Base-by-base conservation (phyloP, 2,329 filamentous ascomycete species). In the Colletotrichum truncatum region DNA sequence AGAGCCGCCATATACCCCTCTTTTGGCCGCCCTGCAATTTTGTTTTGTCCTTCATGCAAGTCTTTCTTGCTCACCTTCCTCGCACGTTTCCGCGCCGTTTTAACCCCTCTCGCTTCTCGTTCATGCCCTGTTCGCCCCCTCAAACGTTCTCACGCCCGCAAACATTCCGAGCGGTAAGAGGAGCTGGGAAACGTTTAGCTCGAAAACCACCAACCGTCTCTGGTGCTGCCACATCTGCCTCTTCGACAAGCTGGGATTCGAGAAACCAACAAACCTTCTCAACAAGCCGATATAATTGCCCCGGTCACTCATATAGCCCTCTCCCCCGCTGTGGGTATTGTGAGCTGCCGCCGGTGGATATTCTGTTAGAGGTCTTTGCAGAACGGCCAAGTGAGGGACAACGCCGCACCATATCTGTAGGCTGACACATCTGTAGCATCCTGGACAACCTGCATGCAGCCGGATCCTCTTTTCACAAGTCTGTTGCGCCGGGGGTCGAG, bases 1-100 rank as follows among this genome's bases (percentile, higher is more conserved):
- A 46, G 30, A 51, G 59, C 58, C 41, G 43, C 63, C 25, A 58
- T 66, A 66, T 66, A 66, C 63, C 63, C 63, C 52, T 59, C 46
- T 46, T 25, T 25, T 26, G n/a, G n/a, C 12, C 36, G 16, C 30
- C 25, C 49, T 11, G 30, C 25, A 26, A 16, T 43, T 58, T 52
- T 38, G 45, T 36, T 64, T 52, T 30, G 52, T 45, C 46, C 18
- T 51, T 30, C 56, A 55, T 53, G 41, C 57, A 16, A 34, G 34
- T n/a, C 34, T 25, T n/a, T 34, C 10, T 48, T 43, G 41, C 59
- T 36, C 34, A 23, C 41, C 18, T 23, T 25, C 16, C 43, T 28
- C 26, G 36, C 52, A 32, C 25, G 59, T 49, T 58, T 49, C 26
- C 23, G 34, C 10, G 55, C 55, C 45, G 49, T 36, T 30, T 63